Evolutionary conservation across 129 eudicot species (phyloP).

Genomic region (Flaveria robusta): DNA sequence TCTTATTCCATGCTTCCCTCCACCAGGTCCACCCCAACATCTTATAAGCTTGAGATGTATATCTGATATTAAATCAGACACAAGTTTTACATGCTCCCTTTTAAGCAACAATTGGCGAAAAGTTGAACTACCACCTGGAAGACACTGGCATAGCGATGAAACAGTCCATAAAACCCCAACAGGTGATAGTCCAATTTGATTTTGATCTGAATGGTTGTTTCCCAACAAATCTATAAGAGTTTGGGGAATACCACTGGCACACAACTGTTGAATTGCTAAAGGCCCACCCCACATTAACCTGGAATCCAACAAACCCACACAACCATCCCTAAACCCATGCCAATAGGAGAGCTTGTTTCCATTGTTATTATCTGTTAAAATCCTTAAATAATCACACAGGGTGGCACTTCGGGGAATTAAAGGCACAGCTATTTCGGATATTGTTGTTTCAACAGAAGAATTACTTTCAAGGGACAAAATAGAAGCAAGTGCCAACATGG

Average conservation of each 20-base stretch:
- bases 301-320: conserved; percentile 75
- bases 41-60: conserved; percentile 62
- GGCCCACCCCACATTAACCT: conserved; percentile 90
- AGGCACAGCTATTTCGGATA: conserved; percentile 80
- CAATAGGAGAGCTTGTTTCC: conserved; percentile 40
- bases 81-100: conserved; percentile 56
- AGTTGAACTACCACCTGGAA: conserved; percentile 74
- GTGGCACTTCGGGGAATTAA: conserved; percentile 88
- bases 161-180: conserved; percentile 86
- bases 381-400: conserved; percentile 71
- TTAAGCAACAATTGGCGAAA: conserved; percentile 82
- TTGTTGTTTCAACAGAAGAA: conserved; percentile 46
- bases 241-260: conserved; percentile 98
- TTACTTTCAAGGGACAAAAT: conserved; percentile 73
- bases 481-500: conserved; percentile 94
- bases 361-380: conserved; percentile 59
- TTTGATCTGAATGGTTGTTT: conserved; percentile 42
- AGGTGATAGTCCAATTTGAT: conserved; percentile 78
- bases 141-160: conserved; percentile 78
- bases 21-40: conserved; percentile 88
- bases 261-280: conserved; percentile 76
- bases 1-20: conserved; percentile 74
- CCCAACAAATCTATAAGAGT: conserved; percentile 66
- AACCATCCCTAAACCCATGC: conserved; percentile 89
- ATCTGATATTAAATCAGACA: conserved; percentile 66